Base-by-base conservation (phyloP, 768 basidiomycete species). In the Termitomyces bulborhizus region DNA sequence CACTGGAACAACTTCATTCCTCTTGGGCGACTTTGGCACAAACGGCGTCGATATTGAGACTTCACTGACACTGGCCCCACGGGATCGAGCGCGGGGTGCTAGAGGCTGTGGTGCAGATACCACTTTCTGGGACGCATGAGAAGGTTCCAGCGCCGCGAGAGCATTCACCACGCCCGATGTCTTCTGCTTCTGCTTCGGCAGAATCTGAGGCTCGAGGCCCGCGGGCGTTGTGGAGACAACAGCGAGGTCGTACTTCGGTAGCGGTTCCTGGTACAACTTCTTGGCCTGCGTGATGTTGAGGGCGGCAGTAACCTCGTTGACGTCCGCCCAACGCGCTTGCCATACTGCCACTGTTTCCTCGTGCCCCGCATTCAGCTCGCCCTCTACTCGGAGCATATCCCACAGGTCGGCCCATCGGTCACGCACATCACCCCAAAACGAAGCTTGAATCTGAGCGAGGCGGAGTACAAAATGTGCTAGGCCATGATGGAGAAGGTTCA, bases 361-460 rank as follows among this genome's bases (percentile, higher is more conserved):
- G 5, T 77, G 77, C 6, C 83, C 85, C 0, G 78, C 83, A 57
- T 85, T 85, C 71, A 79, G 68, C 71, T 87, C 85, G 1, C 84
- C 85, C 18, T 88, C 87, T 4, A 86, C 82, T 9, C 79, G 72
- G n/a, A 88, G 69, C 65, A 86, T 88, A 57, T 91, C 87, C 90
- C 90, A 93, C n/a, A 93, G 69, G n/a, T 83, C 84, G 1, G 75
- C 78, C 90, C 90, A 93, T 29, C 78, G 73, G 48, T 82, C 81
- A 42, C 79, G 74, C 6, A 88, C 77, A 39, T 80, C 79, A 15
- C 67, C 56, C 73, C 82, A 92, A 63, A 86, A 88, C 24, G 69
- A 67, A 1, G 73, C 73, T 64, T 92, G 90, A 55, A 82, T 76
- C 5, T 70, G 68, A 0, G 79, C 79, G 27, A 91, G 71, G 26